These are phyloP conservation scores for Cucurbita maxima DNA, from an alignment of 306 rosid species.

Conservation along the genomic window DNA sequence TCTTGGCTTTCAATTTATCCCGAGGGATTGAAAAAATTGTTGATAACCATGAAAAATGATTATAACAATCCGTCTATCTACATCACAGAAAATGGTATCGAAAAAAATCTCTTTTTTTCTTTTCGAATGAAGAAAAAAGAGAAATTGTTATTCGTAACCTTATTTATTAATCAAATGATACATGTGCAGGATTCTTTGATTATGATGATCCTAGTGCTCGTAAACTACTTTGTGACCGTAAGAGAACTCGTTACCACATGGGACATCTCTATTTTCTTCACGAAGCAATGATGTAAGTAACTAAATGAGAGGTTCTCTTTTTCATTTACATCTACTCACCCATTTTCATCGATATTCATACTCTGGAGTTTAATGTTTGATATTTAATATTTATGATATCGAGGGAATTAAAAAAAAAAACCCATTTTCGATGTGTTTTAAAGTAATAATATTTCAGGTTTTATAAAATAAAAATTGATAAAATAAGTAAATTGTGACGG, in stretches of 20 bases:
- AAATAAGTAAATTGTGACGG: too few species aligned
- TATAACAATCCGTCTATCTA: background rate
- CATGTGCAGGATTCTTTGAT: background rate
- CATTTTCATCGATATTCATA: too few species aligned
- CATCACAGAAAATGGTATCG: background rate
- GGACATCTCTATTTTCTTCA: background rate
- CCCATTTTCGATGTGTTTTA: too few species aligned
- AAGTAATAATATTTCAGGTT: too few species aligned
- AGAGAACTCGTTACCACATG: background rate
- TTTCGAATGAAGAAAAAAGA: background rate
- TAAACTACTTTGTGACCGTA: background rate
- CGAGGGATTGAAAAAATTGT: background rate
- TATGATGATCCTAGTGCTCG: background rate
- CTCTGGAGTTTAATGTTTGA: too few species aligned
- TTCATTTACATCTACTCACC: too few species aligned
- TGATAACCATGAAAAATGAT: background rate
- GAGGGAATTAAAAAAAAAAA: too few species aligned
- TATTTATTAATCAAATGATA: background rate
- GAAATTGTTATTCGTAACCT: background rate
- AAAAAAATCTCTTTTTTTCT: background rate
- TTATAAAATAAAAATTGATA: too few species aligned
- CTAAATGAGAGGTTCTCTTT: too few species aligned
- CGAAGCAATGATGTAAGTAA: background rate
- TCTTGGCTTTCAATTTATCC: background rate
- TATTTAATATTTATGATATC: too few species aligned